Percentiles rank a stretch among this genome's conserved stretches.
These are phyloP conservation scores for Gardenia jasminoides DNA, from an alignment of 257 asterid species.

Conservation along the genomic window DNA sequence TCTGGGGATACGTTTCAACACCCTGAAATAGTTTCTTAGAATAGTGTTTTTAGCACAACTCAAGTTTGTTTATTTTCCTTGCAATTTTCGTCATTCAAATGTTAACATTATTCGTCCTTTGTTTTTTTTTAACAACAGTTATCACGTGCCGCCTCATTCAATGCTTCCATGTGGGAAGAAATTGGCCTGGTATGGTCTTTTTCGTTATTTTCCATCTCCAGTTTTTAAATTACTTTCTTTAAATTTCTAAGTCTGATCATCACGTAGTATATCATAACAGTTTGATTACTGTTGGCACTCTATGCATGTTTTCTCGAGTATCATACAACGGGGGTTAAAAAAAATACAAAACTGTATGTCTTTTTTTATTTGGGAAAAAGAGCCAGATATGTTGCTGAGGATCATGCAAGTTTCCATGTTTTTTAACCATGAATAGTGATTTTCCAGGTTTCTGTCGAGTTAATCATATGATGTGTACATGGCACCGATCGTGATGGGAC, in stretches of 20 bases:
- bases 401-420: conserved; percentile 12
- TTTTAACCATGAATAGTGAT: not conserved
- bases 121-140: no score
- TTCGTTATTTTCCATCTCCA: no score
- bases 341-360: not conserved
- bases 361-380: not conserved
- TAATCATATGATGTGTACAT: not conserved
- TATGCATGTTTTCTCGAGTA: not conserved
- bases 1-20: no score
- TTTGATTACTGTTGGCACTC: not conserved
- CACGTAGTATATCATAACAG: no score
- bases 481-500: not conserved
- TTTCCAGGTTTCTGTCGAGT: not conserved
- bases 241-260: not conserved
- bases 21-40: no score
- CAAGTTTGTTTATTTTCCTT: conserved; percentile 28
- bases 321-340: not conserved
- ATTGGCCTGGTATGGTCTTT: conserved; percentile 63
- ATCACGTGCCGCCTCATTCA: conserved; percentile 85
- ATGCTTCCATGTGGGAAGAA: conserved; percentile 74
- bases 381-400: not conserved
- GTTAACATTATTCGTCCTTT: no score
- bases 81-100: no score
- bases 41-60: no score
- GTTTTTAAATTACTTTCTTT: not conserved